phyloP scores from a whole-genome alignment of 2,329 filamentous ascomycete species.

The Talaromyces funiculosus region DNA sequence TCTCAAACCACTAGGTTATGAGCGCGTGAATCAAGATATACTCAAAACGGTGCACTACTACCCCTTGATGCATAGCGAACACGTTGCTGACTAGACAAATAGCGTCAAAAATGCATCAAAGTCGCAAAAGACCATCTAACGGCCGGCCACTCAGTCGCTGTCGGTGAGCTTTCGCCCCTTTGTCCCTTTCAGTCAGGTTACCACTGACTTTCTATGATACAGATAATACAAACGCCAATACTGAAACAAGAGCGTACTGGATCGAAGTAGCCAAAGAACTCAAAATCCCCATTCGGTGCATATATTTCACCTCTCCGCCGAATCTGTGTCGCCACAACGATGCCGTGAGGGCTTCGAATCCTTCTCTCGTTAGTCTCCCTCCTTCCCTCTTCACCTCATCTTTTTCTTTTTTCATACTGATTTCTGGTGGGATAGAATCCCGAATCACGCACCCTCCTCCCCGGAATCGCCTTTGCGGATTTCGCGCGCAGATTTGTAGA shows the following conservation, averaged over 20 bases:
- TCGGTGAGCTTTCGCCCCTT: constrained; percentile 52
- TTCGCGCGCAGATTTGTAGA: constrained; percentile 69
- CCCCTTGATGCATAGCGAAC: too few species aligned
- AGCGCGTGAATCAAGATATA: constrained; percentile 82
- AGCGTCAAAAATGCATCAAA: constrained; percentile 63
- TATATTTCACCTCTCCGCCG: constrained; percentile 71
- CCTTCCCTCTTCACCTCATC: neutral
- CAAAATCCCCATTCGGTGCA: constrained; percentile 71
- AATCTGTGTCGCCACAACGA: constrained; percentile 81
- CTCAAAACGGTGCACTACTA: constrained; percentile 60
- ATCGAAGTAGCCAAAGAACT: constrained; percentile 64
- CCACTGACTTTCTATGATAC: neutral
- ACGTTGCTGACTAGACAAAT: constrained; percentile 6
- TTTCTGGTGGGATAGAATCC: constrained; percentile 54
- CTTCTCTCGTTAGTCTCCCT: constrained; percentile 30
- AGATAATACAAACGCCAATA: constrained; percentile 96
- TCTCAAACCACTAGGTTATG: constrained; percentile 72
- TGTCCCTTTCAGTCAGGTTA: neutral
- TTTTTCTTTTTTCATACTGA: neutral
- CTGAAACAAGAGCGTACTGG: constrained; percentile 73
- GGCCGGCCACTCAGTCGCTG: constrained; percentile 62
- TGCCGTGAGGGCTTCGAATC: constrained; percentile 64
- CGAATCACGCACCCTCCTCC: constrained; percentile 67
- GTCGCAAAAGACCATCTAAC: constrained; percentile 61
- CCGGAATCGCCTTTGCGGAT: constrained; percentile 71